Conservation (phyloP, 2,329 filamentous ascomycete species). For the Arthrobotrys pseudoclavata region DNA sequence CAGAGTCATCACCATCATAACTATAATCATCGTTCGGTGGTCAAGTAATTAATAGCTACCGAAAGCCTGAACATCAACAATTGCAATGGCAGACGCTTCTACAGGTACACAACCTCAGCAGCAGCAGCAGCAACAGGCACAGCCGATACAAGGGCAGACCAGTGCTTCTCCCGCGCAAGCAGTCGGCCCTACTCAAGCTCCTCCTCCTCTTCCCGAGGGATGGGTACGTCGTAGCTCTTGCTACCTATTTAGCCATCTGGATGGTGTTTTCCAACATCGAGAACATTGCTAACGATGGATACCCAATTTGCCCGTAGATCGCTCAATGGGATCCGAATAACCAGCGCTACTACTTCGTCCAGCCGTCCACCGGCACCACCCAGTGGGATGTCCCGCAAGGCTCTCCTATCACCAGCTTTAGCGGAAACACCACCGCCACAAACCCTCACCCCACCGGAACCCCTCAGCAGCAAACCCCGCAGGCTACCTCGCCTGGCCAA, state of each 20-base stretch:
- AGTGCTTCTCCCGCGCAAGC: slow-evolving; percentile 62
- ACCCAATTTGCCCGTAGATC: slow-evolving; percentile 55
- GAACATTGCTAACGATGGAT: not conserved
- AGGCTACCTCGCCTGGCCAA: slow-evolving; percentile 31
- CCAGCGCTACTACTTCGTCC: slow-evolving; percentile 63
- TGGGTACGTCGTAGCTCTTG: slow-evolving; percentile 54
- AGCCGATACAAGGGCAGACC: slow-evolving; percentile 59
- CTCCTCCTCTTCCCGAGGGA: slow-evolving; percentile 62
- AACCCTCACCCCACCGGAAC: slow-evolving; percentile 22
- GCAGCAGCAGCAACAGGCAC: slow-evolving; percentile 17
- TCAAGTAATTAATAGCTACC: not conserved
- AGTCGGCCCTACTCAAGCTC: slow-evolving; percentile 62
- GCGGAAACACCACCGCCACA: slow-evolving; percentile 37
- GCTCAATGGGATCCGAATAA: slow-evolving; percentile 64
- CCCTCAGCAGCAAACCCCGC: slow-evolving; percentile 36
- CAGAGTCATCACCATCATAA: not conserved
- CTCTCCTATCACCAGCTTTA: slow-evolving; percentile 42
- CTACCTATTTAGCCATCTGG: too few species aligned
- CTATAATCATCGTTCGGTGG: not conserved
- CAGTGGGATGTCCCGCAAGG: slow-evolving; percentile 62
- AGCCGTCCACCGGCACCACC: slow-evolving; percentile 62
- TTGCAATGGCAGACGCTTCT: slow-evolving; percentile 49
- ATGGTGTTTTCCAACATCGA: too few species aligned
- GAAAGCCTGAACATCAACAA: not conserved
- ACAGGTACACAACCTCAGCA: slow-evolving; percentile 27